Conservation (phyloP, 495 filamentous ascomycete species). For the Penicillium crystallinum region DNA sequence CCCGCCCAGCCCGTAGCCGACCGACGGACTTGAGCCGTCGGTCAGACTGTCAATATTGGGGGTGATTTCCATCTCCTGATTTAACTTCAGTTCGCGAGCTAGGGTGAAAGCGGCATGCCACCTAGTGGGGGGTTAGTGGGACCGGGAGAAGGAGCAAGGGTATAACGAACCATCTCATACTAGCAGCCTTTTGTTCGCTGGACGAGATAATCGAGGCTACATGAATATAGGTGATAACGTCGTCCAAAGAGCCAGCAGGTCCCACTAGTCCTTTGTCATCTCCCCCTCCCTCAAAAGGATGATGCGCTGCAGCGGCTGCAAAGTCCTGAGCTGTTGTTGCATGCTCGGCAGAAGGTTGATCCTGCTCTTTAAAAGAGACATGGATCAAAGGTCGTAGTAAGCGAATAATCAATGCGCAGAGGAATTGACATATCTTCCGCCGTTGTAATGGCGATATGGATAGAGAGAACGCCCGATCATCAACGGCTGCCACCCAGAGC, state of each 20-base stretch:
- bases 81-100: conserved; percentile 88
- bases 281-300: conserved; percentile 57
- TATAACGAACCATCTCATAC: conserved; percentile 64
- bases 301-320: conserved; percentile 30
- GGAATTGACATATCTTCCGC: conserved; percentile 83
- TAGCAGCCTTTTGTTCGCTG: conserved; percentile 91
- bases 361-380: conserved; percentile 41
- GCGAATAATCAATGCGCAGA: conserved; percentile 81
- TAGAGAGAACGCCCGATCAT: conserved; percentile 82
- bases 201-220: conserved; percentile 88
- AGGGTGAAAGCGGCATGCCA: conserved; percentile 94
- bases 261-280: conserved; percentile 74
- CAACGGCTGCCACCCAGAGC: conserved; percentile 92
- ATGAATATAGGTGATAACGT: conserved; percentile 65
- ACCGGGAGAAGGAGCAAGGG: neutral
- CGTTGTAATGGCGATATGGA: conserved; percentile 80
- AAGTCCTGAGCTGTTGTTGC: conserved; percentile 26
- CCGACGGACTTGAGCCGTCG: conserved; percentile 34
- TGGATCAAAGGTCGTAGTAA: conserved; percentile 86
- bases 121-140: conserved; percentile 36
- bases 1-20: conserved; percentile 45
- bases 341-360: conserved; percentile 22
- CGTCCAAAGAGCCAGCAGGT: conserved; percentile 67
- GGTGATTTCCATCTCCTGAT: conserved; percentile 71
- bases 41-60: conserved; percentile 36